Conservation (phyloP, 148 eudicot species). For the Silene uniflora region DNA sequence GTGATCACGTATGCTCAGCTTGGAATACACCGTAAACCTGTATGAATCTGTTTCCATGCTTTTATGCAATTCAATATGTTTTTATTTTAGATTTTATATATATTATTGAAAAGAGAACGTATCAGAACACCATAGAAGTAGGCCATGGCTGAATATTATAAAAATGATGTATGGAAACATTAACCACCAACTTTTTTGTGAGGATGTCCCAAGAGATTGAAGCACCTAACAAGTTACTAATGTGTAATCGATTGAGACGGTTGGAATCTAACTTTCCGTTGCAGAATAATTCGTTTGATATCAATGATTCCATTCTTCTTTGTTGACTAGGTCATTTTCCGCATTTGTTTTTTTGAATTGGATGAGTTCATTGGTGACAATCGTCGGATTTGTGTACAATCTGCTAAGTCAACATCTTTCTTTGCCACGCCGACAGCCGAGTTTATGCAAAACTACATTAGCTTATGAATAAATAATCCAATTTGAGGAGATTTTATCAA, state of each 20-base stretch:
- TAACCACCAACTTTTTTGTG: constrained; percentile 20
- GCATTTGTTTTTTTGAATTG: constrained; percentile 20
- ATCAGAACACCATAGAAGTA: constrained; percentile 20
- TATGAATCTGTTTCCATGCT: constrained; percentile 31
- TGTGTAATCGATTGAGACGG: constrained; percentile 29
- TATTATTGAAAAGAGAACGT: constrained; percentile 8
- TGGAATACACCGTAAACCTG: constrained; percentile 89
- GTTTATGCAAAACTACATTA: neutral
- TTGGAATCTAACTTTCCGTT: constrained; percentile 35
- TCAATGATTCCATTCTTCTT: constrained; percentile 28
- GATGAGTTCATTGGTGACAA: constrained; percentile 19
- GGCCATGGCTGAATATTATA: constrained; percentile 12
- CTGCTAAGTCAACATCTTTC: constrained; percentile 24
- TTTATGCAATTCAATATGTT: neutral
- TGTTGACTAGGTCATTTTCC: constrained; percentile 25
- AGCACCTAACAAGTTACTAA: constrained; percentile 23
- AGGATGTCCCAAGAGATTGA: constrained; percentile 20
- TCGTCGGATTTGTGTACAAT: constrained; percentile 19
- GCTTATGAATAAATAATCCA: neutral
- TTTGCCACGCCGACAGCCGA: constrained; percentile 19
- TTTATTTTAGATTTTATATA: neutral
- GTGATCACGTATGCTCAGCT: constrained; percentile 94
- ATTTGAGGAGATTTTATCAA: constrained; percentile 28
- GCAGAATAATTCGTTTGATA: constrained; percentile 28
- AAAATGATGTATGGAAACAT: constrained; percentile 5